phyloP scores from a whole-genome alignment of 768 basidiomycete species.

The Leucocoprinus sp. region DNA sequence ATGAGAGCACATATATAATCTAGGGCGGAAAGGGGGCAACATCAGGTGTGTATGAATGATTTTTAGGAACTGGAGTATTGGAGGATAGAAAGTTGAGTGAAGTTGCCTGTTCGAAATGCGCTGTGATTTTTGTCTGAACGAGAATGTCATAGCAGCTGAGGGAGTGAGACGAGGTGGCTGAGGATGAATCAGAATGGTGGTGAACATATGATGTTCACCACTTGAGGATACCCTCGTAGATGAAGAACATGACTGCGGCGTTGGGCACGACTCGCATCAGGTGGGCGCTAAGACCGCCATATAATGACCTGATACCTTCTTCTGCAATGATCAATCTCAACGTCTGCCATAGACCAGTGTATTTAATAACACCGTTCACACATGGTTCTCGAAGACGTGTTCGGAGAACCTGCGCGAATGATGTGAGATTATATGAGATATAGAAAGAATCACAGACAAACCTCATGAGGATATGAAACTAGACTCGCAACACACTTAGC shows the following conservation, averaged over 20 bases:
- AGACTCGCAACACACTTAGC: conserved; percentile 92
- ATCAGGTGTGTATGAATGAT: background rate
- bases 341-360: conserved; percentile 81
- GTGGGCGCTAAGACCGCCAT: conserved; percentile 91
- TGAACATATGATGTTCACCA: conserved; percentile 30
- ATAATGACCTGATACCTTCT: conserved; percentile 80
- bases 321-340: conserved; percentile 79
- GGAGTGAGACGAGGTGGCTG: background rate
- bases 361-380: conserved; percentile 70
- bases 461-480: conserved; percentile 98
- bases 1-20: background rate
- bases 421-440: conserved; percentile 1
- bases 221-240: conserved; percentile 79
- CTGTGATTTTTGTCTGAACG: too few relatives aligned
- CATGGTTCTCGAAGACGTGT: conserved; percentile 88
- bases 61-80: conserved; percentile 6
- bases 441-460: conserved; percentile 25
- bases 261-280: conserved; percentile 97
- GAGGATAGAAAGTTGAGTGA: background rate
- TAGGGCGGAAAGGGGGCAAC: background rate
- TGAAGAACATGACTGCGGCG: conserved; percentile 93
- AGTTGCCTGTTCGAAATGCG: too few relatives aligned
- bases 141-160: background rate
- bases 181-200: background rate
- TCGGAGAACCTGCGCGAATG: conserved; percentile 65